Base-by-base conservation (phyloP, 352 stramenopile species). In the Peronospora belbahrii region DNA sequence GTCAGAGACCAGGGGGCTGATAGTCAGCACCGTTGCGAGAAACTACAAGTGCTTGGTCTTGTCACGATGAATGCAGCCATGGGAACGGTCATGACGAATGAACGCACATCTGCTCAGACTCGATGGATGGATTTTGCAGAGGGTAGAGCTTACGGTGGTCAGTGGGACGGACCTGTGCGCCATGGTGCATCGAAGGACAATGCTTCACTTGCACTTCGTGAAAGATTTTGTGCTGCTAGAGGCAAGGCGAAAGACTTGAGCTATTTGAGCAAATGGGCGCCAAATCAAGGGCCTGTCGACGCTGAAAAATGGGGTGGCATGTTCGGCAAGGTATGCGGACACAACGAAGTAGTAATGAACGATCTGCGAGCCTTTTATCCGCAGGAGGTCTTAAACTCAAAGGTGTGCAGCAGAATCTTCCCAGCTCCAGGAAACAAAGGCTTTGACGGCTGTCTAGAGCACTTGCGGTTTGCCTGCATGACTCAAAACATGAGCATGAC, bases 331-430 rank as follows among this genome's bases (percentile, higher is more conserved):
- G 67, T 65, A 4, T 96, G 85, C 42, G 82, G 74, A 9, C 85
- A 96, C 62, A 96, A 96, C 62, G 85, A 96, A 62, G 81, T 95
- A 10, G 83, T 92, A 20, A 73, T 95, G 70, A 79, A 95, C 23
- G 52, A 73, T 7, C 34, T 95, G 49, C 74, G 85, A 17, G 78
- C 83, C 23, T 94, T 95, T 51, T 90, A 78, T 41, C 85, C 85
- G 2, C 75, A 94, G 50, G 75, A 91, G 55, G 83, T 96, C 23
- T 44, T 94, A 19, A 96, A 96, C 57, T 93, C 85, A 15, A 76
- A 83, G 32, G 70, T 93, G 11, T 96, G 85, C 62, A 88, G 75
- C 44, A 70, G 70, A 15, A 40, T 70, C 4, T 79, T 77, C 19
- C 85, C 85, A 4, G 85, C 85, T 10, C 85, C 85, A 13, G 83